These are phyloP conservation scores for Penicillium roqueforti DNA, from an alignment of 495 filamentous ascomycete species.

Conservation along the genomic window DNA sequence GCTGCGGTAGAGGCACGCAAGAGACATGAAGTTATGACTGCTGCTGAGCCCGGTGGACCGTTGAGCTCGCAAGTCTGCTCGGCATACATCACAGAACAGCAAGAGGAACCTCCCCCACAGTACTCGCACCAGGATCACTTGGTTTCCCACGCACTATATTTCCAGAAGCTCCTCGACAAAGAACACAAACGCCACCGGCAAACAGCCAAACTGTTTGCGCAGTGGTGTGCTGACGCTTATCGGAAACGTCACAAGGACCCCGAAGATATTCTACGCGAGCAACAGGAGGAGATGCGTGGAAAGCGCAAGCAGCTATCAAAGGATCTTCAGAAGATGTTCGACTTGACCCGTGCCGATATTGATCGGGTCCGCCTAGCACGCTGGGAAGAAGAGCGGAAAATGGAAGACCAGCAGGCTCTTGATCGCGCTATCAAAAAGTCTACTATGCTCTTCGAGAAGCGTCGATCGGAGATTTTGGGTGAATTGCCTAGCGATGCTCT, in stretches of 20 bases:
- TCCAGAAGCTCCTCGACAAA: conserved; percentile 69
- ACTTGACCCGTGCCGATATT: conserved; percentile 70
- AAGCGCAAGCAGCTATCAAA: conserved; percentile 66
- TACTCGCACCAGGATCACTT: conserved; percentile 86
- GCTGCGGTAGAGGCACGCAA: conserved; percentile 49
- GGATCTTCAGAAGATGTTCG: conserved; percentile 71
- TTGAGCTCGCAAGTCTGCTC: conserved; percentile 68
- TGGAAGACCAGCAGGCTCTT: conserved; percentile 72
- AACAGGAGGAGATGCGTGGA: conserved; percentile 46
- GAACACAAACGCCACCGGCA: conserved; percentile 70
- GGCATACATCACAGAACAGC: conserved; percentile 70
- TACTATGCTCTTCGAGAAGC: conserved; percentile 53
- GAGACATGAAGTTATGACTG: conserved; percentile 58
- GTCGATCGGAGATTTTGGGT: conserved; percentile 49
- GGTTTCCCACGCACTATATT: conserved; percentile 71
- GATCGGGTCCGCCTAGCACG: conserved; percentile 65
- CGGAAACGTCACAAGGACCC: conserved; percentile 45
- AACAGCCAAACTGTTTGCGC: conserved; percentile 40
- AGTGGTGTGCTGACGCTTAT: conserved; percentile 45
- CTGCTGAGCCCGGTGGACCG: conserved; percentile 67
- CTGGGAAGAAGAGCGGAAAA: conserved; percentile 84
- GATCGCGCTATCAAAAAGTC: conserved; percentile 77
- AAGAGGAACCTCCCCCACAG: conserved; percentile 66
- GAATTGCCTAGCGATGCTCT: conserved; percentile 39
- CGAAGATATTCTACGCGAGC: conserved; percentile 45